Conservation (phyloP, 83 land plant genomes). For the Diphasiastrum complanatum region DNA sequence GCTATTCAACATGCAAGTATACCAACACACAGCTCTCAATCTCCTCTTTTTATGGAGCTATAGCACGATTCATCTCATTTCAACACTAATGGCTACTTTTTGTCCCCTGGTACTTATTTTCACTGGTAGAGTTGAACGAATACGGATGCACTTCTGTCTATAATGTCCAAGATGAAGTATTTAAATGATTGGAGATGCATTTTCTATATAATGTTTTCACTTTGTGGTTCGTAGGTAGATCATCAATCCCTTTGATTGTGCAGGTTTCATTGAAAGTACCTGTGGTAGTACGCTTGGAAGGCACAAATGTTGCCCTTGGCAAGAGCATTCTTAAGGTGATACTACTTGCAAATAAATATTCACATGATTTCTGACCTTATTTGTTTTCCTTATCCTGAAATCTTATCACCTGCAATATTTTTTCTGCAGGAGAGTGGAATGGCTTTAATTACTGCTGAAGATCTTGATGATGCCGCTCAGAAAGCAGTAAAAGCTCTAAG, state of each 20-base stretch:
- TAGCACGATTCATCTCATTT: no score
- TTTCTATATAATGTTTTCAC: not conserved
- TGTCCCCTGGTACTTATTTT: no score
- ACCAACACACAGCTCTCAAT: no score
- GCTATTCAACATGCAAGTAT: no score
- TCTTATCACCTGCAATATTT: not conserved
- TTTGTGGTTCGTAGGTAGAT: not conserved
- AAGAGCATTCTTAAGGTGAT: constrained; percentile 89
- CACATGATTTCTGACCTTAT: no score
- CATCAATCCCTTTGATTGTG: constrained; percentile 4
- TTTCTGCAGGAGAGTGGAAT: constrained; percentile 80
- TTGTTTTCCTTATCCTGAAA: no score
- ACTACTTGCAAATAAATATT: no score
- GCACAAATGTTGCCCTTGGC: constrained; percentile 96
- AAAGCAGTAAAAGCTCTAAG: constrained; percentile 74
- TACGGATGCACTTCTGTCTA: no score
- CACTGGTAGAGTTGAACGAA: no score
- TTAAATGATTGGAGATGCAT: not conserved
- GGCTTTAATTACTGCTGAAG: constrained; percentile 88
- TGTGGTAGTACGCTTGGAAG: constrained; percentile 92
- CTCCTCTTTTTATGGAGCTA: no score
- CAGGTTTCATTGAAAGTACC: constrained; percentile 93
- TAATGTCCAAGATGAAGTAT: not conserved
- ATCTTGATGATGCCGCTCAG: constrained; percentile 96
- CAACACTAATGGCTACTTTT: no score